These are phyloP conservation scores for Agastache rugosa DNA, from an alignment of 257 asterid genomes.

Conservation along the genomic window DNA sequence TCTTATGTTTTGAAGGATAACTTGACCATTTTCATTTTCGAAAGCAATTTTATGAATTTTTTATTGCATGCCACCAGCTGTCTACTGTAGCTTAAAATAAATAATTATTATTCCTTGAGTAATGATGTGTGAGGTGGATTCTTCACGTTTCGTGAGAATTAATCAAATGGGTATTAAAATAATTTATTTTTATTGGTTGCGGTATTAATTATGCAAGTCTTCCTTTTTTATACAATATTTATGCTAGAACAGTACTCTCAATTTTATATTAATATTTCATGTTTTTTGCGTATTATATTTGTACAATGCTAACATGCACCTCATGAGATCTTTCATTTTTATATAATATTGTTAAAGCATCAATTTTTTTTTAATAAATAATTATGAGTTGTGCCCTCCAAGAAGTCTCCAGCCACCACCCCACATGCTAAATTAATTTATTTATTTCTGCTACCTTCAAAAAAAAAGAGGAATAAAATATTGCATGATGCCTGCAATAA, in stretches of 20 bases:
- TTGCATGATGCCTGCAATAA: conserved; percentile 23
- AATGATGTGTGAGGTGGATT: conserved; percentile 41
- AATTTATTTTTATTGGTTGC: conserved; percentile 8
- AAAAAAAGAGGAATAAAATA: conserved; percentile 30
- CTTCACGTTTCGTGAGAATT: conserved; percentile 48
- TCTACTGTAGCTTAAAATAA: conserved; percentile 26
- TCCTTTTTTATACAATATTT: background rate
- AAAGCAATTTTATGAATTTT: background rate
- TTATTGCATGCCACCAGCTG: conserved; percentile 28
- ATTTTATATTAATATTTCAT: conserved; percentile 29
- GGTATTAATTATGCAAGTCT: conserved; percentile 17
- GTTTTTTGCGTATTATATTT: conserved; percentile 45
- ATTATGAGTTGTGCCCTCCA: conserved; percentile 34
- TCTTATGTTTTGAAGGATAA: conserved; percentile 2
- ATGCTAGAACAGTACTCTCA: conserved; percentile 18
- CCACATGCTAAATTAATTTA: conserved; percentile 21
- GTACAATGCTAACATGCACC: conserved; percentile 54
- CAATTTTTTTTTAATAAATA: background rate
- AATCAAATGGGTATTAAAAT: conserved; percentile 33
- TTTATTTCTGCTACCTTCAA: conserved; percentile 15
- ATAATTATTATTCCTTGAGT: conserved; percentile 19
- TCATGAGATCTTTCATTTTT: conserved; percentile 43
- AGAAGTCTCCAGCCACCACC: conserved; percentile 30
- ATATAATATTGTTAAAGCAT: conserved; percentile 20
- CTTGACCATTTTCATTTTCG: background rate